Evolutionary conservation across 805 yeast genomes (phyloP), one percentile per base, ranked within the genome.

Genomic region (Candida awuae): DNA sequence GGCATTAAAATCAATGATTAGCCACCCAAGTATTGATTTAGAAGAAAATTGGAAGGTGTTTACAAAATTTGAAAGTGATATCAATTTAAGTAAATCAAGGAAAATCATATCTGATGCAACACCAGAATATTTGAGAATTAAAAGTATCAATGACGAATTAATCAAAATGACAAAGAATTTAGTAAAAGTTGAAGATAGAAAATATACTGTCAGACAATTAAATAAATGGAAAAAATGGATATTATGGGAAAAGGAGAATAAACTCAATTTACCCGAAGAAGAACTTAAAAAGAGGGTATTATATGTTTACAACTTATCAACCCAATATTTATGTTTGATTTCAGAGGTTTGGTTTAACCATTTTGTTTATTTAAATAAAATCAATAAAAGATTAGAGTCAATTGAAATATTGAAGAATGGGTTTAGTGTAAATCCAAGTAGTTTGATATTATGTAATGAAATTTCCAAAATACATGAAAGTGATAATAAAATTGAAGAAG

Each of bases 21-120:
- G 72, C n/a, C 69, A 77, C n/a, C 98, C 98, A 4, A 68, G 84
- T 20, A 71, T 71, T 35, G 75, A 77, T 43, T 63, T 90, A 34
- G 96, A 88, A 55, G 69, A 67, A 17, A 66, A 83, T 40, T 90
- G 98, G 98, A 42, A 77, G 67, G 36, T 47, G n/a, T 90, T 87
- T 59, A 80, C 84, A 17, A 67, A 70, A 43, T 92, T 92, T 77
- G 97, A 90, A 59, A 84, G 79, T 50, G 80, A 77, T 28, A 62
- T 77, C 15, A 83, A 82, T 53, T 67, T 45, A 12, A 81, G 26
- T 17, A 82, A 88, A 3, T 92, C 96, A 4, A 76, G 94, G 52
- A 85, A 84, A 58, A 77, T 81, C 54, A 79, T 88, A 38, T 78
- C 84, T 32, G 97, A 88, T 50, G 70, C 77, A 44, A 82, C 94